Percentiles rank a stretch among this genome's conserved stretches.
Conservation (phyloP, 1,284 basidiomycete genomes). For the Leccinum angustisporum region DNA sequence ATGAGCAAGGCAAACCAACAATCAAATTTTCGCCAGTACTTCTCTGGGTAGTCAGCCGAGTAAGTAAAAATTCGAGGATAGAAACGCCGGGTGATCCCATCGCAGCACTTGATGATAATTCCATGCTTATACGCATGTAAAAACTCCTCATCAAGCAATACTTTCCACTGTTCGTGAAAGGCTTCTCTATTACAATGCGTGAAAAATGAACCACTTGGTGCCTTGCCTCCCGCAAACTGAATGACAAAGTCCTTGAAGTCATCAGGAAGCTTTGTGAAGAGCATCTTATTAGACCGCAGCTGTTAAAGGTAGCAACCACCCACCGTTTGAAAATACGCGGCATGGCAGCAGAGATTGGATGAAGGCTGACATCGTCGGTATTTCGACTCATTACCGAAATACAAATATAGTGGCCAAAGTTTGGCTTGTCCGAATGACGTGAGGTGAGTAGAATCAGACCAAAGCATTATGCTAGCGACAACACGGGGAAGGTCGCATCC, state of each 20-base stretch:
- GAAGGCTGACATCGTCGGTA: background rate
- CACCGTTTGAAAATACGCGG: background rate
- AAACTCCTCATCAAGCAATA: background rate
- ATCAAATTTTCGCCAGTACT: background rate
- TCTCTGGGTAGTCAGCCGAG: background rate
- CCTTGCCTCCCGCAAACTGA: background rate
- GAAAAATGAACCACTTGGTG: background rate
- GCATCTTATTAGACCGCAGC: background rate
- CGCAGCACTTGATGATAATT: background rate
- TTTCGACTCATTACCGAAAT: background rate
- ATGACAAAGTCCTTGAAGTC: background rate
- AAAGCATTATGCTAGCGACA: background rate
- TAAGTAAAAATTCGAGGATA: background rate
- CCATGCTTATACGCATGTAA: background rate
- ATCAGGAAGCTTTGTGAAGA: background rate
- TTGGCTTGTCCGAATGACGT: background rate
- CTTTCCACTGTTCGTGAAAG: background rate
- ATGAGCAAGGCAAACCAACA: background rate
- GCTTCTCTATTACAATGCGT: background rate
- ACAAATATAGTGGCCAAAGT: background rate
- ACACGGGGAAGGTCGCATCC: background rate
- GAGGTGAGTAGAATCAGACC: background rate
- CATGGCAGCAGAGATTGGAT: background rate
- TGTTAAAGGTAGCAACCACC: background rate
- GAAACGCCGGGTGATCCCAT: background rate